phyloP scores from a whole-genome alignment of 352 stramenopile genomes.

The Phytophthora citricola region DNA sequence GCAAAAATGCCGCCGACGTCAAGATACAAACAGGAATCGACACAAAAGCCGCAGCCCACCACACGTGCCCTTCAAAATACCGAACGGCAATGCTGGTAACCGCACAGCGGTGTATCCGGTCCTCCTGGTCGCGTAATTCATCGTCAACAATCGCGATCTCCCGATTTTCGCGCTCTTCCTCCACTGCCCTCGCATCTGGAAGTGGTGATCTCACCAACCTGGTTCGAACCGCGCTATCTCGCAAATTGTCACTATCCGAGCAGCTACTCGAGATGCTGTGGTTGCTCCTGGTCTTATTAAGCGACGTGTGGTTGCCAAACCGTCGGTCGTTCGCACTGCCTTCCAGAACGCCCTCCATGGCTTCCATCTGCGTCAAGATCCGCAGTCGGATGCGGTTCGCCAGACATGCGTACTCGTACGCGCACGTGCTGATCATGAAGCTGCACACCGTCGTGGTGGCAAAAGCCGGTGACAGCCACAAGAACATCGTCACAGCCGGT shows the following conservation, averaged over 20 bases:
- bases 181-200: slow-evolving; percentile 12
- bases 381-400: slow-evolving; percentile 67
- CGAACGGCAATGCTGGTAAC: slow-evolving; percentile 25
- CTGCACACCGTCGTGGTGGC: slow-evolving; percentile 68
- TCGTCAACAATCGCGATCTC: slow-evolving; percentile 37
- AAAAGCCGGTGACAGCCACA: slow-evolving; percentile 70
- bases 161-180: slow-evolving; percentile 33
- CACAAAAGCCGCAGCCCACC: slow-evolving; percentile 45
- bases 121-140: slow-evolving; percentile 34
- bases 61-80: slow-evolving; percentile 42
- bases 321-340: background rate
- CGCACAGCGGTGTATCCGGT: slow-evolving; percentile 30
- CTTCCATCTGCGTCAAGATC: slow-evolving; percentile 42
- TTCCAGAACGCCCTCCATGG: slow-evolving; percentile 22
- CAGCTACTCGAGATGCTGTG: slow-evolving; percentile 24
- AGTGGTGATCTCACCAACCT: slow-evolving; percentile 4
- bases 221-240: background rate
- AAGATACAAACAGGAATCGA: slow-evolving; percentile 35
- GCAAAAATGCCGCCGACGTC: slow-evolving; percentile 41
- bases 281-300: slow-evolving; percentile 27
- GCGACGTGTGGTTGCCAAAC: slow-evolving; percentile 27
- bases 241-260: slow-evolving; percentile 7
- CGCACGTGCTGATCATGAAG: slow-evolving; percentile 61
- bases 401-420: slow-evolving; percentile 79
- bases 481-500: slow-evolving; percentile 65